A percentile compares a stretch with the other conserved stretches of the same genome.
Evolutionary conservation across 2,329 filamentous ascomycete species (phyloP).

Genomic region (Apiospora koreana): DNA sequence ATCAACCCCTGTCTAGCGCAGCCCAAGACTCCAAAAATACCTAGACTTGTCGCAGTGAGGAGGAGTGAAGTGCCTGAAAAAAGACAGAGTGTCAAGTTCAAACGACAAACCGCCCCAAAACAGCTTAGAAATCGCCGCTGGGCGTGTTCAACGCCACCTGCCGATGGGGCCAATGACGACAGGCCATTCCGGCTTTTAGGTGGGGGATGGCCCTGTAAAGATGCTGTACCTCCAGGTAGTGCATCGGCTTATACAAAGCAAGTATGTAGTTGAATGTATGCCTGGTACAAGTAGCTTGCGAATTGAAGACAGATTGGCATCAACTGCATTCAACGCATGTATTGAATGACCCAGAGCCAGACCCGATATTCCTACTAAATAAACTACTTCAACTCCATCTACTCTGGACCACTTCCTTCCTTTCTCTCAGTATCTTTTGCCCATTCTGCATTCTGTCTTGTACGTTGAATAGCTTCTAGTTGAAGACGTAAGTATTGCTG

Average conservation of each 20-base stretch:
- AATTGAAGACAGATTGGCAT: conserved; percentile 9
- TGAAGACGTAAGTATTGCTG: background rate
- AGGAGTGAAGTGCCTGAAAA: background rate
- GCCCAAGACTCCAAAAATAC: background rate
- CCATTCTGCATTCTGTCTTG: conserved; percentile 4
- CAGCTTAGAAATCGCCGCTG: background rate
- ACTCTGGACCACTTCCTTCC: background rate
- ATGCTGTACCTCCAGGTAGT: no score
- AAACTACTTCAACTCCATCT: conserved; percentile 7
- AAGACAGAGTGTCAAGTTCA: conserved; percentile 13
- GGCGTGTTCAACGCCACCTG: background rate
- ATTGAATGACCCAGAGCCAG: background rate
- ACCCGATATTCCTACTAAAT: background rate
- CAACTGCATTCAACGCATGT: background rate
- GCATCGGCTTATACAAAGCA: background rate
- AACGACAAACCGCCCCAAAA: background rate
- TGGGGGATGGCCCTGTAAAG: conserved; percentile 2
- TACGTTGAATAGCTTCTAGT: background rate
- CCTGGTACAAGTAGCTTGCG: no score
- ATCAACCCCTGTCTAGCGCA: background rate
- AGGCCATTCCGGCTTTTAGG: background rate
- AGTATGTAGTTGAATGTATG: background rate
- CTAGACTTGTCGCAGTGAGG: background rate
- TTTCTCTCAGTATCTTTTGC: background rate
- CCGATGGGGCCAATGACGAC: conserved; percentile 1